Conservation (phyloP, 2,329 filamentous ascomycete species). For the Alternaria triticina region DNA sequence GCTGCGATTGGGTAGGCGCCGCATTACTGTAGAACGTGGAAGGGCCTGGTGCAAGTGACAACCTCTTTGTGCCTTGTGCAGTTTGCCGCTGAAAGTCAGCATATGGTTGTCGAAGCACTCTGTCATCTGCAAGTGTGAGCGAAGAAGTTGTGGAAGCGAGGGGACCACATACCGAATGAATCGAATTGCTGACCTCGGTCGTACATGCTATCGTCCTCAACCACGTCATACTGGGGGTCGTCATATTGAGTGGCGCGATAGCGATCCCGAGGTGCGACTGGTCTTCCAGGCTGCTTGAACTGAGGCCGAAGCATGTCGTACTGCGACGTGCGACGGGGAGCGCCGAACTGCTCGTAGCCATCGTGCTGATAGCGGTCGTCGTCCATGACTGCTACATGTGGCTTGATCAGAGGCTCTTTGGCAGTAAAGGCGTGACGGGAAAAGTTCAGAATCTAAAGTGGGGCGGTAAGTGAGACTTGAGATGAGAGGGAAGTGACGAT, state of each 20-base stretch:
- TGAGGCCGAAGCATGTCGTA: conserved; percentile 22
- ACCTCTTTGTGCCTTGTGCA: conserved; percentile 40
- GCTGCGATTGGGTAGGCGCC: conserved; percentile 9
- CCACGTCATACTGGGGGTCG: conserved; percentile 22
- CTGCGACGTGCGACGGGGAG: conserved; percentile 6
- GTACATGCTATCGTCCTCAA: conserved; percentile 35
- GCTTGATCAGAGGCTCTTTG: background rate
- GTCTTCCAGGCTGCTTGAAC: conserved; percentile 12
- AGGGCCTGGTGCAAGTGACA: conserved; percentile 44
- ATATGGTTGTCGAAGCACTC: conserved; percentile 40
- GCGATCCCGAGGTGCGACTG: conserved; percentile 26
- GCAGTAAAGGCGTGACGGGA: background rate
- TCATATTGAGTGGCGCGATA: conserved; percentile 30
- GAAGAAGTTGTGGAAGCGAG: background rate
- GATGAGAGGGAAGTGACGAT: conserved; percentile 25
- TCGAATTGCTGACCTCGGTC: conserved; percentile 45
- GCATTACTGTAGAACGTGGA: conserved; percentile 14
- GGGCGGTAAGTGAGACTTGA: conserved; percentile 5
- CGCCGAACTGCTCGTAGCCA: conserved; percentile 9
- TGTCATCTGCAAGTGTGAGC: conserved; percentile 40
- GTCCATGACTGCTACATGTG: conserved; percentile 22
- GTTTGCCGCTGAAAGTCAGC: conserved; percentile 45
- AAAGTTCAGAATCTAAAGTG: background rate
- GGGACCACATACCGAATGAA: conserved; percentile 54
- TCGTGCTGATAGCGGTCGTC: conserved; percentile 18